Base-by-base conservation (phyloP, 352 stramenopile species). In the Pythium dissimile region DNA sequence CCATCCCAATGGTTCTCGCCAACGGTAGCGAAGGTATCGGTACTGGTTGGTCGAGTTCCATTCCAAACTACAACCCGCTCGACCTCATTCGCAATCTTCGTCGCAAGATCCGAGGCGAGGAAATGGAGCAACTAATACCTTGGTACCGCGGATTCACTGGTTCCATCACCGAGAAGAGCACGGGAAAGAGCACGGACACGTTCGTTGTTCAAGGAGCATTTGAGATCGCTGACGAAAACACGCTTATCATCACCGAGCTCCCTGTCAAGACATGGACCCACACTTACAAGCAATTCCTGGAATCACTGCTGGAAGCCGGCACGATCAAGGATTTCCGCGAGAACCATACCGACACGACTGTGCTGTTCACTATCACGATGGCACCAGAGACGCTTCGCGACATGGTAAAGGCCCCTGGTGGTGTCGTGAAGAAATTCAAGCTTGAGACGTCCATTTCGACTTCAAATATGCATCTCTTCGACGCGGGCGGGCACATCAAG, bases 401-500 rank as follows among this genome's bases (percentile, higher is more conserved):
- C 20, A 88, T 89, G 64, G 65, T 80, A 53, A 84, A 81, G 54
- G 76, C 71, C 28, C 71, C 71, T 42, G 72, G 72, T 47, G 73
- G 88, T 67, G 86, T 98, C 30, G 69, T 98, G 46, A 98, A 98
- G 72, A 91, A 91, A 56, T 98, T 99, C 62, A 98, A 97, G 66
- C 88, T 99, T 3, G 91, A 97, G 51, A 89, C 84, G 9, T 93
- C 84, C 13, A 74, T 99, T 31, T 95, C 80, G 10, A 98, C 90
- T 2, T 97, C 86, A 12, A 99, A 99, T 69, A 99, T 99, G 96
- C 89, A 99, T 62, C 79, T 98, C 8, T 99, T 99, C 71, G 89
- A 98, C 57, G 59, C 70, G 7, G 37, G 83, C 1, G 92, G 92
- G 10, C 75, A 74, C 39, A 98, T 99, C 64, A 86, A 88, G 67